phyloP scores from a whole-genome alignment of 2,329 filamentous ascomycete species.

The Cladosporium austrohemisphaericum region DNA sequence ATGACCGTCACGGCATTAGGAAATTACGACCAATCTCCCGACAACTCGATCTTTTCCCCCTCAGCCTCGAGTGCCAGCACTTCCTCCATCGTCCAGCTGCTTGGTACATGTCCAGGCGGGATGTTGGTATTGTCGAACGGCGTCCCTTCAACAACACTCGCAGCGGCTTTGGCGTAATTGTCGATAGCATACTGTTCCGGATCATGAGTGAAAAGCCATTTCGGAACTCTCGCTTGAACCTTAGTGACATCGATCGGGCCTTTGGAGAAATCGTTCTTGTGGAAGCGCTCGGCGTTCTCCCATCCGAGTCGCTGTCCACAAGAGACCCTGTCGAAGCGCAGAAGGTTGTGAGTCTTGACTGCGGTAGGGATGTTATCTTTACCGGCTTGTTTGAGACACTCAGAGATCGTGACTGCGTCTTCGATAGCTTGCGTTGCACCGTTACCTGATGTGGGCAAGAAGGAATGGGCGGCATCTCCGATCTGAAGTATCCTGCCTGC shows the following conservation, averaged over 20 bases:
- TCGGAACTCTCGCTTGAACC: constrained; percentile 17
- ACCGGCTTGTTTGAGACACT: constrained; percentile 42
- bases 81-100: constrained; percentile 19
- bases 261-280: constrained; percentile 19
- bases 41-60: constrained; percentile 19
- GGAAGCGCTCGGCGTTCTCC: constrained; percentile 22
- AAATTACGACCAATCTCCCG: constrained; percentile 20
- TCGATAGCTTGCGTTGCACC: constrained; percentile 47
- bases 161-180: constrained; percentile 18
- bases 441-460: constrained; percentile 44
- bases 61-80: constrained; percentile 20
- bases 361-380: constrained; percentile 36
- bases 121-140: constrained; percentile 23
- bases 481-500: constrained; percentile 49
- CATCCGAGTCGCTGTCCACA: constrained; percentile 24
- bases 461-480: constrained; percentile 49
- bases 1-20: not conserved
- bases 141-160: constrained; percentile 15
- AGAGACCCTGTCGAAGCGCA: constrained; percentile 24
- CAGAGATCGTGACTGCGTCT: constrained; percentile 47
- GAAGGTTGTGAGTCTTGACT: constrained; percentile 33
- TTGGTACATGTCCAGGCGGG: constrained; percentile 11
- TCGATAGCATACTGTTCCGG: constrained; percentile 22
- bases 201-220: constrained; percentile 22
- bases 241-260: constrained; percentile 16